These are phyloP conservation scores for Hygrocybe coccinea DNA, from an alignment of 768 basidiomycete species.

Conservation along the genomic window DNA sequence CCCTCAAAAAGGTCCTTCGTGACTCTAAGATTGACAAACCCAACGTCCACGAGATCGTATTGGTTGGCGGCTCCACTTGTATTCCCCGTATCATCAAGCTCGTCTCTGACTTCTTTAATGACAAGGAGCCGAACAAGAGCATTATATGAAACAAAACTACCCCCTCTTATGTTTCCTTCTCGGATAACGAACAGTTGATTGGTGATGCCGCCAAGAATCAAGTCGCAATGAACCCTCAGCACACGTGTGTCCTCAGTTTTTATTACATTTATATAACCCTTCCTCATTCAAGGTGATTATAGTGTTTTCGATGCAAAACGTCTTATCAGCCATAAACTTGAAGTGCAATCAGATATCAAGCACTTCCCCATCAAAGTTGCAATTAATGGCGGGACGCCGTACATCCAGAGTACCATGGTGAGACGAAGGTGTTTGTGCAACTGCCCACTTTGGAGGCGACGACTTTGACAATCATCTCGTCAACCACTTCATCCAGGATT, in stretches of 20 bases:
- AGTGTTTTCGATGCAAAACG: slow-evolving; percentile 96
- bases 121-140: too few species aligned
- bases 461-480: too few species aligned
- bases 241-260: slow-evolving; percentile 51
- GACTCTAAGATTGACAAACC: too few species aligned
- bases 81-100: too few species aligned
- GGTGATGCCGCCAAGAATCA: slow-evolving; percentile 99
- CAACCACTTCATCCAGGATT: slow-evolving; percentile 81
- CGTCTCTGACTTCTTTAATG: too few species aligned
- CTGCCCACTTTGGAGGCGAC: slow-evolving; percentile 24
- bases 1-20: too few species aligned
- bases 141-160: slow-evolving; percentile 99
- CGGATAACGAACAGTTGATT: slow-evolving; percentile 91
- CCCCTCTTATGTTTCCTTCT: slow-evolving; percentile 99
- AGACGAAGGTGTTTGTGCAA: slow-evolving; percentile 93
- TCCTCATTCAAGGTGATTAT: not conserved
- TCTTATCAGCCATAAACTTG: slow-evolving; percentile 88
- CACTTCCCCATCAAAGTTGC: slow-evolving; percentile 99
- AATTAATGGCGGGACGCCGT: slow-evolving; percentile 94
- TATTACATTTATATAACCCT: not conserved
- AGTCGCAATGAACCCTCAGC: slow-evolving; percentile 98
- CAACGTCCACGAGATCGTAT: too few species aligned
- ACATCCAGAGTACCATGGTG: slow-evolving; percentile 93
- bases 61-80: too few species aligned
- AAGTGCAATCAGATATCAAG: slow-evolving; percentile 72